These are phyloP conservation scores for Neurospora hispaniola DNA, from an alignment of 495 filamentous ascomycete genomes.

Conservation along the genomic window DNA sequence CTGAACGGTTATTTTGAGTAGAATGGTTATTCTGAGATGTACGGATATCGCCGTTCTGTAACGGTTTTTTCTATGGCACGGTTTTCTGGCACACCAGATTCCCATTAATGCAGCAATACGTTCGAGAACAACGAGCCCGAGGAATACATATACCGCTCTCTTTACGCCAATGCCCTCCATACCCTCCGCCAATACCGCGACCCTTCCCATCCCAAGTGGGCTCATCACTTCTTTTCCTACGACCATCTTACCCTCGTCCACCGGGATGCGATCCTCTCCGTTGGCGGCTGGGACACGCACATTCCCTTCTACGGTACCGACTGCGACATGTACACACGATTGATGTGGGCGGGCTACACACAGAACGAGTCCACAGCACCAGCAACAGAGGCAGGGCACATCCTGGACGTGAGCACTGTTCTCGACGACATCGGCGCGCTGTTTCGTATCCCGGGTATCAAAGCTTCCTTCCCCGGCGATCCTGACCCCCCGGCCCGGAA, in stretches of 20 bases:
- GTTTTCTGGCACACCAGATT: no score
- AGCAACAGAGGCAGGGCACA: conserved; percentile 28
- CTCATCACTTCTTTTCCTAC: conserved; percentile 44
- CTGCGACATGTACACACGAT: conserved; percentile 36
- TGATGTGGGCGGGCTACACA: conserved; percentile 42
- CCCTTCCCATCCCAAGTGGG: conserved; percentile 31
- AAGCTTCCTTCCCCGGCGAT: conserved; percentile 22
- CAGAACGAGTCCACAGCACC: conserved; percentile 22
- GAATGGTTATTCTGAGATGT: neutral
- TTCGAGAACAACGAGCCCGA: conserved; percentile 13
- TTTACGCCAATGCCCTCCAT: conserved; percentile 39
- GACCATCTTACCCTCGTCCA: conserved; percentile 49
- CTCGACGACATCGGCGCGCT: conserved; percentile 37
- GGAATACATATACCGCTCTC: conserved; percentile 16
- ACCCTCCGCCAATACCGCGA: conserved; percentile 25
- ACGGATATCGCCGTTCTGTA: no score
- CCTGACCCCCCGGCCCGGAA: conserved; percentile 2
- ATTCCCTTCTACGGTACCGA: conserved; percentile 50
- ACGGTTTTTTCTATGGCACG: no score
- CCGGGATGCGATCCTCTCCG: conserved; percentile 36
- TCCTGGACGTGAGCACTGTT: conserved; percentile 39
- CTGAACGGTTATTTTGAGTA: neutral
- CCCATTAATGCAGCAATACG: conserved; percentile 7
- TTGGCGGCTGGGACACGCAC: conserved; percentile 51
- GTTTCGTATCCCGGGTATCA: conserved; percentile 24